Base-by-base conservation (phyloP, 169 alveolate species). In the Cryptosporidium baileyi region DNA sequence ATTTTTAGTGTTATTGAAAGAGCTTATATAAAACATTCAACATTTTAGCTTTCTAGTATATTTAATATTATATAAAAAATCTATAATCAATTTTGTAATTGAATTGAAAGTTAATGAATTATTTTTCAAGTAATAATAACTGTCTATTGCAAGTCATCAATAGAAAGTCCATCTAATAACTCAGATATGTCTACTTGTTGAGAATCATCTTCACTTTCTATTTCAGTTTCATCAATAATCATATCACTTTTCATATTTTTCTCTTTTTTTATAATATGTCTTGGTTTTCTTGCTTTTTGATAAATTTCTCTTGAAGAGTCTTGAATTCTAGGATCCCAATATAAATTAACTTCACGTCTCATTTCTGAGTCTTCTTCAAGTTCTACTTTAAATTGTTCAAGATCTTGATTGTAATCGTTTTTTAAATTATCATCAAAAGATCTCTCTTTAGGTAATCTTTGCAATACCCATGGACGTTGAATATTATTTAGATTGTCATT, bases 291-390 rank as follows among this genome's bases (percentile, higher is more conserved):
- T 13, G 67, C 67, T 61, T 74, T 74, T 36, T 59, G 63, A 40
- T 74, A 74, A 8, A 57, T 8, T 22, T 51, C 67, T 38, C 85
- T 74, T 8, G 67, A 22, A n/a, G 74, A 9, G 9, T 54, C 67
- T 7, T 74, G 65, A 26, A 57, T 38, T 43, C 85, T 90, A 4
- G 85, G 79, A 80, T 93, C 93, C 89, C 93, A 93, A 81, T 91
- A 95, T 28, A 95, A 61, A 85, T 91, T 93, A 24, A 95, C 89
- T 30, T 92, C 85, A 38, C 82, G 89, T 82, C 97, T 88, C 67
- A 95, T 80, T 45, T 93, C 96, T 54, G 94, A 93, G 60, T 93
- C 96, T 43, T 91, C 93, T 80, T 93, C 98, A 32, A 95, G 89
- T 67, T 95, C 98, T 54, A 91, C 89, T 89, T 94, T 63, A 91